These are phyloP conservation scores for Tricholoma matsutake DNA, from an alignment of 768 basidiomycete genomes.

Conservation along the genomic window DNA sequence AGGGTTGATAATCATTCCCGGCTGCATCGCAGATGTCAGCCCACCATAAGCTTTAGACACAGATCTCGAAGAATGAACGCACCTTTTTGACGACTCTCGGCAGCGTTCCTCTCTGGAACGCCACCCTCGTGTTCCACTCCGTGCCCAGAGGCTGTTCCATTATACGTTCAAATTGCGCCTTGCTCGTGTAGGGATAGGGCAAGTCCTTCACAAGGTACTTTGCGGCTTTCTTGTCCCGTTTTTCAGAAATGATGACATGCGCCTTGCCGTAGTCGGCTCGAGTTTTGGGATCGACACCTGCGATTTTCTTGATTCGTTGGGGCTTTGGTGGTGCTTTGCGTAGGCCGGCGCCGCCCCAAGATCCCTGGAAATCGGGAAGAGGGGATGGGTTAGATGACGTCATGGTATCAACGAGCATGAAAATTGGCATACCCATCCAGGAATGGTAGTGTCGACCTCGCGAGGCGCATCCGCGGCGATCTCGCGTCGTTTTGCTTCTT, in stretches of 20 bases:
- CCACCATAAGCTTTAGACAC: neutral
- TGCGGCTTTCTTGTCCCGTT: constrained; percentile 88
- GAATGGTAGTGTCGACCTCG: constrained; percentile 85
- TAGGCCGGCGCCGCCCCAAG: constrained; percentile 85
- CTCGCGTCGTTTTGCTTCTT: constrained; percentile 76
- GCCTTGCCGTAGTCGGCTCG: constrained; percentile 84
- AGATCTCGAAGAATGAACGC: constrained; percentile 8
- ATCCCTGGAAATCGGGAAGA: constrained; percentile 51
- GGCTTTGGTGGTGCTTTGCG: constrained; percentile 59
- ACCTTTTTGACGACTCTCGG: constrained; percentile 90
- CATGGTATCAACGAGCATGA: neutral
- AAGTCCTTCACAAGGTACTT: constrained; percentile 90
- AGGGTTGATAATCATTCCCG: constrained; percentile 70
- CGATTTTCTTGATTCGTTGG: constrained; percentile 74
- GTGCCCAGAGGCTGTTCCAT: constrained; percentile 79
- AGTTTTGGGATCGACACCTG: constrained; percentile 73
- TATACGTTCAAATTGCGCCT: constrained; percentile 85
- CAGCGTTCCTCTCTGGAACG: constrained; percentile 79
- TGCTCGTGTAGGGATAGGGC: constrained; percentile 92
- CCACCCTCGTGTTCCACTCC: constrained; percentile 92
- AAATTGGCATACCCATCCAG: constrained; percentile 79
- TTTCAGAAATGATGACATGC: constrained; percentile 95
- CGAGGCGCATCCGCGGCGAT: constrained; percentile 84
- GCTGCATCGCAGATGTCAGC: constrained; percentile 34
- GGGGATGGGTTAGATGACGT: neutral